phyloP scores from a whole-genome alignment of 345 rosid species.

The Garcia nutans region DNA sequence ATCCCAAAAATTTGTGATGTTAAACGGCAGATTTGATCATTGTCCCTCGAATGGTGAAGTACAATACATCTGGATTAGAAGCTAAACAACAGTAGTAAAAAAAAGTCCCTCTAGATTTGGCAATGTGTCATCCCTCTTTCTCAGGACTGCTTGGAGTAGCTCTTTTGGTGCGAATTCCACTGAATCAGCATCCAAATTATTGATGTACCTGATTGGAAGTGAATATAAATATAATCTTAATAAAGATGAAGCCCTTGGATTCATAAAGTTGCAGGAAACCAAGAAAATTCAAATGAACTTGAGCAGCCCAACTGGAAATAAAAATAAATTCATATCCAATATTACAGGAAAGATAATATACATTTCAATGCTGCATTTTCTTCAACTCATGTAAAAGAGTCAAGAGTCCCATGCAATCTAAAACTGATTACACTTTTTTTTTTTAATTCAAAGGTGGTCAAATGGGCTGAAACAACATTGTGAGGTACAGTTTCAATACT shows the following conservation, averaged over 20 bases:
- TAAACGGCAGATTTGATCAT: not conserved
- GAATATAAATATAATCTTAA: not conserved
- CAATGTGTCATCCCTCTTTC: not conserved
- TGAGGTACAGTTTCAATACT: not conserved
- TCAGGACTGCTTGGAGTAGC: slow-evolving; percentile 26
- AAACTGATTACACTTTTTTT: not conserved
- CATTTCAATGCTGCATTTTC: too few relatives aligned
- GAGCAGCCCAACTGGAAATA: not conserved
- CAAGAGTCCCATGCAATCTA: too few relatives aligned
- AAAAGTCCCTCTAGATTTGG: not conserved
- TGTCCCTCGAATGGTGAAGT: not conserved
- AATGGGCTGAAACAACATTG: too few relatives aligned
- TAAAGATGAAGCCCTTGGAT: not conserved
- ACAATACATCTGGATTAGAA: not conserved
- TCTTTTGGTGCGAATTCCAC: slow-evolving; percentile 61
- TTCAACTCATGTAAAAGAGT: too few relatives aligned
- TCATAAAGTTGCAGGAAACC: not conserved
- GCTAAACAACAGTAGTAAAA: not conserved
- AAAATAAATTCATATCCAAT: not conserved
- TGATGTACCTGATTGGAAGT: slow-evolving; percentile 58
- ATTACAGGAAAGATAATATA: not conserved
- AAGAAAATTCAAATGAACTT: not conserved
- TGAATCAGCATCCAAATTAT: slow-evolving; percentile 86
- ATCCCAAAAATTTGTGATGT: not conserved
- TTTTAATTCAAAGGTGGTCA: too few relatives aligned